phyloP scores from a whole-genome alignment of 768 basidiomycete species.

The Kwoniella heveanensis region DNA sequence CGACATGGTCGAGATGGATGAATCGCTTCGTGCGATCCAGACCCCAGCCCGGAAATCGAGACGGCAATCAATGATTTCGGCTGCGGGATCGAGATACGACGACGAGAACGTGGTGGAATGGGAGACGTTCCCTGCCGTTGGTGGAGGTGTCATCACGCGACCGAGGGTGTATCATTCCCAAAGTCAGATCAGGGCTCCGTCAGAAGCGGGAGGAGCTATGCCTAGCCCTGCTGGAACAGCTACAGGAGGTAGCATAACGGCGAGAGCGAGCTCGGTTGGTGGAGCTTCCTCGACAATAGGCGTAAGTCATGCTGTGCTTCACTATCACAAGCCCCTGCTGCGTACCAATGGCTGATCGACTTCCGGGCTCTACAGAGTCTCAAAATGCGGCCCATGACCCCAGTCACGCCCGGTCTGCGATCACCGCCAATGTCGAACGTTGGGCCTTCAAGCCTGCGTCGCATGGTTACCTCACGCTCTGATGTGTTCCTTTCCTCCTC shows the following conservation, averaged over 20 bases:
- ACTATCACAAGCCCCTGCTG: no score
- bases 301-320: constrained; percentile 34
- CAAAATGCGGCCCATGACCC: constrained; percentile 14
- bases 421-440: constrained; percentile 14
- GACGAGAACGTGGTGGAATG: constrained; percentile 65
- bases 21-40: constrained; percentile 23
- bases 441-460: constrained; percentile 42
- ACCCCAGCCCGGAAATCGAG: constrained; percentile 5
- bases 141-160: constrained; percentile 81
- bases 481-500: constrained; percentile 40
- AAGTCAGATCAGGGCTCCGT: constrained; percentile 67
- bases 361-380: no score
- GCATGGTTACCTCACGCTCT: constrained; percentile 44
- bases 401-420: constrained; percentile 15
- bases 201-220: constrained; percentile 48
- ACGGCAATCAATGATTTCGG: constrained; percentile 17
- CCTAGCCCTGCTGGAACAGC: constrained; percentile 52
- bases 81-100: constrained; percentile 18
- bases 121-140: constrained; percentile 87
- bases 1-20: constrained; percentile 50
- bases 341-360: no score
- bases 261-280: constrained; percentile 49
- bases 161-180: constrained; percentile 85
- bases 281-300: constrained; percentile 52
- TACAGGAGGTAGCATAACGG: constrained; percentile 48